phyloP scores from a whole-genome alignment of 345 rosid species.

The Heritiera fomes region DNA sequence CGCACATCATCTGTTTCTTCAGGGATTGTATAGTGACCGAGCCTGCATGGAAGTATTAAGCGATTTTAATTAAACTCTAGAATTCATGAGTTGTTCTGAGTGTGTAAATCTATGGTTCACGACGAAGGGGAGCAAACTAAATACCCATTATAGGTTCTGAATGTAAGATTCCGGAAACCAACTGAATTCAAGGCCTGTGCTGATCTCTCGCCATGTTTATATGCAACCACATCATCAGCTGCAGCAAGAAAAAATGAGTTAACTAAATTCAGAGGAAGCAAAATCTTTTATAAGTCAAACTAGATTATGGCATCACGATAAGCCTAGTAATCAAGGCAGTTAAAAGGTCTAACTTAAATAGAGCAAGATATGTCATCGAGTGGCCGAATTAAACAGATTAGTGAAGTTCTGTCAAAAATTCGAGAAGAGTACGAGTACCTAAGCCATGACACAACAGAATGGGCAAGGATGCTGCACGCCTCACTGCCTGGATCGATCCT shows the following conservation, averaged over 20 bases:
- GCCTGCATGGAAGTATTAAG: slow-evolving; percentile 28
- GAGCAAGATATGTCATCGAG: not conserved
- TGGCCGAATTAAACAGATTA: not conserved
- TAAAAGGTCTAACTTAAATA: not conserved
- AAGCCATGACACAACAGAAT: slow-evolving; percentile 58
- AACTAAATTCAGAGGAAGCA: not conserved
- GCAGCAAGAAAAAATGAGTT: slow-evolving; percentile 19
- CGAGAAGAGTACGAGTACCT: slow-evolving; percentile 34
- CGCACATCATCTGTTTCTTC: slow-evolving; percentile 49
- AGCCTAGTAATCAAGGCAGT: not conserved
- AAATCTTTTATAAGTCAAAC: not conserved
- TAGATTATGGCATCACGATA: not conserved
- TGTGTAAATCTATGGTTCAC: not conserved
- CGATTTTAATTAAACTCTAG: not conserved
- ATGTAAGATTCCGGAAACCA: slow-evolving; percentile 49
- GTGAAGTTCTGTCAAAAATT: not conserved
- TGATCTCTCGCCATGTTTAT: slow-evolving; percentile 55
- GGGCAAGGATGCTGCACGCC: slow-evolving; percentile 63
- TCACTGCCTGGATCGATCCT: slow-evolving; percentile 51
- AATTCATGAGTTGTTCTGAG: not conserved
- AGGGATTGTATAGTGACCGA: slow-evolving; percentile 50
- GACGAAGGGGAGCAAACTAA: not conserved
- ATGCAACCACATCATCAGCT: slow-evolving; percentile 73
- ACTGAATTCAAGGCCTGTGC: slow-evolving; percentile 47
- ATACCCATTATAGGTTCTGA: slow-evolving; percentile 49